Evolutionary conservation across 2,329 filamentous ascomycete genomes (phyloP).

Genomic region (Beauveria asiatica): DNA sequence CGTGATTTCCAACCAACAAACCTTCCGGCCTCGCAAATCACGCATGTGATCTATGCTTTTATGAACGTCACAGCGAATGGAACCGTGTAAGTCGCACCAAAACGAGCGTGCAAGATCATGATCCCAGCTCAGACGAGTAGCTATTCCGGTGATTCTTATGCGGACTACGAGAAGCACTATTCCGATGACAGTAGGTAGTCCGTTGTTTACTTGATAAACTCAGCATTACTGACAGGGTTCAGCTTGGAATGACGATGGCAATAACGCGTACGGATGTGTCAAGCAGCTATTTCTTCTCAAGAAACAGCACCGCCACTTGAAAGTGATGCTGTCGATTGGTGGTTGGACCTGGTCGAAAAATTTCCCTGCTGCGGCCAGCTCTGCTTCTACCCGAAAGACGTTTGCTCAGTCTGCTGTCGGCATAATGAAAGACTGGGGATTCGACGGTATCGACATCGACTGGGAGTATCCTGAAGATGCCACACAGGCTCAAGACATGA

Average conservation of each 20-base stretch:
- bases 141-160: conserved; percentile 58
- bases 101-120: too few species aligned
- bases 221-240: conserved; percentile 17
- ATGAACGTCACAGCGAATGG: conserved; percentile 65
- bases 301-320: conserved; percentile 67
- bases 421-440: conserved; percentile 65
- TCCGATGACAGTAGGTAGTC: conserved; percentile 47
- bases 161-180: conserved; percentile 68
- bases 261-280: conserved; percentile 70
- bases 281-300: conserved; percentile 76
- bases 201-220: not conserved
- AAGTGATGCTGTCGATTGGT: conserved; percentile 71
- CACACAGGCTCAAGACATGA: conserved; percentile 34
- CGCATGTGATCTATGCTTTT: conserved; percentile 74
- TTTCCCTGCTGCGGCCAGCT: conserved; percentile 60
- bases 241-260: conserved; percentile 53
- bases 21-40: conserved; percentile 60
- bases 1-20: conserved; percentile 65
- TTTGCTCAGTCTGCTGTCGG: conserved; percentile 65
- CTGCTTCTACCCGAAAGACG: conserved; percentile 47
- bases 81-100: conserved; percentile 48
- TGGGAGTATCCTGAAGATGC: conserved; percentile 31
- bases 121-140: conserved; percentile 21
- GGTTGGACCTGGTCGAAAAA: conserved; percentile 79
- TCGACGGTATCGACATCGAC: conserved; percentile 40